A percentile compares a stretch with the other conserved stretches of the same genome.
These are phyloP conservation scores for Lagenaria siceraria DNA, from an alignment of 306 rosid genomes.

Conservation along the genomic window DNA sequence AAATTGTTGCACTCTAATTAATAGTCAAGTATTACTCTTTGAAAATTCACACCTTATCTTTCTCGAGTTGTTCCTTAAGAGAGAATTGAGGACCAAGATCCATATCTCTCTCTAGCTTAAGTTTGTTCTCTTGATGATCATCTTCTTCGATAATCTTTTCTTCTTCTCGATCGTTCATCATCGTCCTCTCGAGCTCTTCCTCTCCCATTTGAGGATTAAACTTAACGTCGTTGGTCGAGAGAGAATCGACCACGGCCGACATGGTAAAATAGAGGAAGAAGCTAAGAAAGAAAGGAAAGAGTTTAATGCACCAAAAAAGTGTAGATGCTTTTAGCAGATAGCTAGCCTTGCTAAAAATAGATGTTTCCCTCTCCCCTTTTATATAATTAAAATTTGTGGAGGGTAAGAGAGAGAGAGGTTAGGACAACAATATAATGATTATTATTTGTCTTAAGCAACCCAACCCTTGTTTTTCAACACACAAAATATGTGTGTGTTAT, in stretches of 20 bases:
- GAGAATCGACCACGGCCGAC: not conserved
- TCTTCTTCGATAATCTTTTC: conserved; percentile 22
- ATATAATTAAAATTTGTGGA: not conserved
- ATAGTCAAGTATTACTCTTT: too few relatives aligned
- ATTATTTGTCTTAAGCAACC: not conserved
- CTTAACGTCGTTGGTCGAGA: not conserved
- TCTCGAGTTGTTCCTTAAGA: conserved; percentile 87
- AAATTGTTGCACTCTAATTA: too few relatives aligned
- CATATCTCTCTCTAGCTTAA: conserved; percentile 32
- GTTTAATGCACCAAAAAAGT: not conserved
- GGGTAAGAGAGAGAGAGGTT: not conserved
- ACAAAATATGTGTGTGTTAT: too few relatives aligned
- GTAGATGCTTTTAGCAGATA: not conserved
- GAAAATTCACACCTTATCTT: too few relatives aligned
- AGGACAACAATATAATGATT: not conserved
- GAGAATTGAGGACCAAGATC: conserved; percentile 73
- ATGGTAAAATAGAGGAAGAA: not conserved
- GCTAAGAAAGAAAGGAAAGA: not conserved
- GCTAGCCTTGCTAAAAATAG: not conserved
- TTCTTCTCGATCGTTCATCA: not conserved
- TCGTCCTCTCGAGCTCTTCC: not conserved
- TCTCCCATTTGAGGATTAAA: not conserved
- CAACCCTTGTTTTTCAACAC: not conserved
- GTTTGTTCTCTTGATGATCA: conserved; percentile 16
- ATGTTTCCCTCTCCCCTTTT: not conserved